Percentiles rank a stretch among this genome's conserved stretches.
phyloP scores from a whole-genome alignment of 208 protist genomes.

The Cochliopodium minus region DNA sequence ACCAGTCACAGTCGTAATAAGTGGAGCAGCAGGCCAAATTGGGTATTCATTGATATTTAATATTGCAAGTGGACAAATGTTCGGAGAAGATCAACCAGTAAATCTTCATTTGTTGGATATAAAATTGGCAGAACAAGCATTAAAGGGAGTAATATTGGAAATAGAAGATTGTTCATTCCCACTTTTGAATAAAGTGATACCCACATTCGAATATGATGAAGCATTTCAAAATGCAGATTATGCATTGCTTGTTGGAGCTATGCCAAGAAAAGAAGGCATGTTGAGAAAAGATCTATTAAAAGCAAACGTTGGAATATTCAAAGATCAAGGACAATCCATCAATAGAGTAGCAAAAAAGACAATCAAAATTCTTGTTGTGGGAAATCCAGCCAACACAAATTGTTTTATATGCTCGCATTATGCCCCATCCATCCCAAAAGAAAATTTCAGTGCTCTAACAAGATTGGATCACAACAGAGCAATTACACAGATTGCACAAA shows the following conservation, averaged over 20 bases:
- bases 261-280: slow-evolving; percentile 76
- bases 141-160: slow-evolving; percentile 70
- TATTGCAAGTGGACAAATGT: slow-evolving; percentile 67
- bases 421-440: slow-evolving; percentile 38
- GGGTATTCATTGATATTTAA: slow-evolving; percentile 68
- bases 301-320: slow-evolving; percentile 80
- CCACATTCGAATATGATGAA: slow-evolving; percentile 41
- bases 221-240: slow-evolving; percentile 60
- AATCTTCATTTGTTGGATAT: slow-evolving; percentile 72
- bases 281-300: slow-evolving; percentile 81
- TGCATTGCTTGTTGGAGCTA: slow-evolving; percentile 59
- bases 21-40: slow-evolving; percentile 85
- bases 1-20: slow-evolving; percentile 52
- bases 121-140: slow-evolving; percentile 35
- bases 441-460: slow-evolving; percentile 80
- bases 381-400: slow-evolving; percentile 95
- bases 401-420: slow-evolving; percentile 40
- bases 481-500: slow-evolving; percentile 49
- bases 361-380: slow-evolving; percentile 69
- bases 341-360: slow-evolving; percentile 51
- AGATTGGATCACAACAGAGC: slow-evolving; percentile 88
- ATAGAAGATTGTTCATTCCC: slow-evolving; percentile 73
- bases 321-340: slow-evolving; percentile 62
- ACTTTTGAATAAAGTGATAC: slow-evolving; percentile 47
- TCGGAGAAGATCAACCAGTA: slow-evolving; percentile 59